These are phyloP conservation scores for Pugionium cornutum DNA, from an alignment of 345 rosid species.

Conservation along the genomic window DNA sequence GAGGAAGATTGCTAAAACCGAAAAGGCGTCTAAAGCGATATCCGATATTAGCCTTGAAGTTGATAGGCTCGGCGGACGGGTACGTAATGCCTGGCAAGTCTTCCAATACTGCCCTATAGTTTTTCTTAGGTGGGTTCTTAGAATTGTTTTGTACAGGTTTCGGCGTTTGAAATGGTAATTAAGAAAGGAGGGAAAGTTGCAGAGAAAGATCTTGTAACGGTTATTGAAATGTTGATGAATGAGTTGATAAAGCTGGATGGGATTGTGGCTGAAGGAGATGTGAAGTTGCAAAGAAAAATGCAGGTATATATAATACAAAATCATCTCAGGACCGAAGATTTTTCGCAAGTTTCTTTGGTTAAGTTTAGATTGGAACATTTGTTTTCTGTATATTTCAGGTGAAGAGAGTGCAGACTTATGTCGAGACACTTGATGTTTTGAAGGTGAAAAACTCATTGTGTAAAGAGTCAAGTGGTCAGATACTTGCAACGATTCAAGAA, in stretches of 20 bases:
- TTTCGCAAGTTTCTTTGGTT: background rate
- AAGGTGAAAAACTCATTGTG: slow-evolving; percentile 74
- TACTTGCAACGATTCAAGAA: slow-evolving; percentile 42
- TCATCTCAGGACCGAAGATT: background rate
- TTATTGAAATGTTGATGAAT: slow-evolving; percentile 86
- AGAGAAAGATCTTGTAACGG: slow-evolving; percentile 66
- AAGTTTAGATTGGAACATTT: background rate
- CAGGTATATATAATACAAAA: slow-evolving; percentile 53
- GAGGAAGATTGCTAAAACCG: slow-evolving; percentile 82
- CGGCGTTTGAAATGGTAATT: slow-evolving; percentile 68
- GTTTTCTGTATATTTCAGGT: slow-evolving; percentile 49
- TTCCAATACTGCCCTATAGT: background rate
- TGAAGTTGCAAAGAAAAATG: slow-evolving; percentile 88
- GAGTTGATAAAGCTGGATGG: slow-evolving; percentile 88
- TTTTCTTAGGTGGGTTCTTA: background rate
- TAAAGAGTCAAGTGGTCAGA: slow-evolving; percentile 54
- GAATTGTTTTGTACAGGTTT: slow-evolving; percentile 54
- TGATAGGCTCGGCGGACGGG: slow-evolving; percentile 77
- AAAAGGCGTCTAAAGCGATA: slow-evolving; percentile 83
- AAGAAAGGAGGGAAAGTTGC: slow-evolving; percentile 76
- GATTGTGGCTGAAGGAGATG: slow-evolving; percentile 86
- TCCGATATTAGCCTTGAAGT: slow-evolving; percentile 90
- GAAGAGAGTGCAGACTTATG: slow-evolving; percentile 88
- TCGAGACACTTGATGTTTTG: slow-evolving; percentile 79
- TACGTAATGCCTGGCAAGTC: slow-evolving; percentile 40